Conservation (phyloP, 2,329 filamentous ascomycete species). For the Trichoderma sp. region DNA sequence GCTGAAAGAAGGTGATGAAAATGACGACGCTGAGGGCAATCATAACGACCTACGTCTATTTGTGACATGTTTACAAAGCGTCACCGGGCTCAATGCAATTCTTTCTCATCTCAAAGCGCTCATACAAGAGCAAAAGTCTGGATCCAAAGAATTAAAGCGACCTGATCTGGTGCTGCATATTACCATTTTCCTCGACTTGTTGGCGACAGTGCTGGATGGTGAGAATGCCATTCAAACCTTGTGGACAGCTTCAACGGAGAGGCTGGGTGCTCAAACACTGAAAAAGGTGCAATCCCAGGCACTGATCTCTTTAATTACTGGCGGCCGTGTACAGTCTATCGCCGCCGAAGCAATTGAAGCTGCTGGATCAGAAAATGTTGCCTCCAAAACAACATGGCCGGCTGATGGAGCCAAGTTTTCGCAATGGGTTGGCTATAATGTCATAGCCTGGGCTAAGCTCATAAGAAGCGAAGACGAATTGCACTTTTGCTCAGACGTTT, state of each 20-base stretch:
- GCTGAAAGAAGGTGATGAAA: slow-evolving; percentile 46
- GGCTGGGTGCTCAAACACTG: slow-evolving; percentile 26
- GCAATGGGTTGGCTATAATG: slow-evolving; percentile 67
- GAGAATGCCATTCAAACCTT: slow-evolving; percentile 36
- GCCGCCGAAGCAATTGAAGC: slow-evolving; percentile 55
- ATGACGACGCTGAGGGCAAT: slow-evolving; percentile 7
- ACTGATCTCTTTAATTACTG: slow-evolving; percentile 45
- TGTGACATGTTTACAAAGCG: slow-evolving; percentile 64
- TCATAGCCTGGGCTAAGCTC: slow-evolving; percentile 45
- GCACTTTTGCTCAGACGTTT: slow-evolving; percentile 46
- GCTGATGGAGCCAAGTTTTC: slow-evolving; percentile 63
- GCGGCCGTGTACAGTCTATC: slow-evolving; percentile 49
- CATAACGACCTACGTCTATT: slow-evolving; percentile 49
- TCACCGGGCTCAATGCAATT: slow-evolving; percentile 75
- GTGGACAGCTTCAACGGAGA: slow-evolving; percentile 36
- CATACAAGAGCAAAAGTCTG: slow-evolving; percentile 48
- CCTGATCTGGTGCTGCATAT: slow-evolving; percentile 45
- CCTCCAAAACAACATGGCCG: slow-evolving; percentile 52
- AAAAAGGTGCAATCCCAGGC: slow-evolving; percentile 35
- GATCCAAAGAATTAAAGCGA: slow-evolving; percentile 37
- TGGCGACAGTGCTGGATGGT: slow-evolving; percentile 41
- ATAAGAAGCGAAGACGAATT: slow-evolving; percentile 32
- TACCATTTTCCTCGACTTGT: slow-evolving; percentile 42
- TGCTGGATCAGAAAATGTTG: slow-evolving; percentile 36
- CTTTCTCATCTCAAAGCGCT: slow-evolving; percentile 65